Percentiles rank a stretch among this genome's conserved stretches.
phyloP scores from a whole-genome alignment of 176 grass and related monocot species.

The Oryza brachyantha region DNA sequence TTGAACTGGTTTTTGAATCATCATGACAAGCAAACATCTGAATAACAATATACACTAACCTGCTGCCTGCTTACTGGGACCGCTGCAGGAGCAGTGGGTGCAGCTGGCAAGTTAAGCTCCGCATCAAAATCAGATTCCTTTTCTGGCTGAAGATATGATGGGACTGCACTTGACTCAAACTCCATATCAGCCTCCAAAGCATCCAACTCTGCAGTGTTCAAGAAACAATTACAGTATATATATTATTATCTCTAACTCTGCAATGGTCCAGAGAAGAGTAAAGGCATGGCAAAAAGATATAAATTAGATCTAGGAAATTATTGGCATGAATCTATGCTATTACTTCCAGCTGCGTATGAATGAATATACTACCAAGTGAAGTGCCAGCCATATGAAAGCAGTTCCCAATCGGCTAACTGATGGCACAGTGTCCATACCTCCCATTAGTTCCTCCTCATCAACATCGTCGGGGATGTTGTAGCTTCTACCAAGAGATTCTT shows the following conservation, averaged over 20 bases:
- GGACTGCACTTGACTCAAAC: constrained; percentile 68
- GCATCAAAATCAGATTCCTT: constrained; percentile 65
- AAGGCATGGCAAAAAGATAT: background rate
- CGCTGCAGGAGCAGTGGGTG: constrained; percentile 58
- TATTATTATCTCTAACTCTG: background rate
- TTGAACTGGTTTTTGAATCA: background rate
- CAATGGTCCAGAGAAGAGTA: background rate
- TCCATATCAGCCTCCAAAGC: constrained; percentile 93
- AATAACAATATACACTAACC: constrained; percentile 19
- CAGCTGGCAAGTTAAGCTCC: constrained; percentile 66
- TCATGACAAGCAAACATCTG: background rate
- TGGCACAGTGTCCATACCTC: constrained; percentile 55
- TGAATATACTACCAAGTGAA: background rate
- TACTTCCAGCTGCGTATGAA: background rate
- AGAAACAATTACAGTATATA: background rate
- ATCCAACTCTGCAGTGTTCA: constrained; percentile 67
- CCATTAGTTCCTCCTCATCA: constrained; percentile 92
- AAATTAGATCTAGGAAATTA: background rate
- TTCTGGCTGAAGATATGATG: constrained; percentile 89
- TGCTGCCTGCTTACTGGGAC: constrained; percentile 38
- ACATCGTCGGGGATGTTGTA: constrained; percentile 96
- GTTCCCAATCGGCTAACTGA: constrained; percentile 1
- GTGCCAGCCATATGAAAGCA: too few relatives aligned
- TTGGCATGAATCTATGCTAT: background rate
- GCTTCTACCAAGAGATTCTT: constrained; percentile 90